These are phyloP conservation scores for Neofusicoccum kwambonambiense DNA, from an alignment of 2,329 filamentous ascomycete species.

Conservation along the genomic window DNA sequence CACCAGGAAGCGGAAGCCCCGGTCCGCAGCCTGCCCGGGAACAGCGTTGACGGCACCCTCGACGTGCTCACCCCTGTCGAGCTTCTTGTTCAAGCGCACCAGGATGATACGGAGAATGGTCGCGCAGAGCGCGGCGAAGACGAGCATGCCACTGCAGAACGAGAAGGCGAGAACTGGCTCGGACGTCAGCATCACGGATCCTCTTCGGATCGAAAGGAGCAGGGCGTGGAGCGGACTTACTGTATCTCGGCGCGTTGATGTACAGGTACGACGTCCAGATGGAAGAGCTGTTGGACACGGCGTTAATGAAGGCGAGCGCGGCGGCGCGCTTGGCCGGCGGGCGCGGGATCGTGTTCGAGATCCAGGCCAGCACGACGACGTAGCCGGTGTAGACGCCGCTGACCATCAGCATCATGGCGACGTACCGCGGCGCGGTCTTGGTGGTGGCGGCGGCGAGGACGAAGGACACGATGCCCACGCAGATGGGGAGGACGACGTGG, in stretches of 20 bases:
- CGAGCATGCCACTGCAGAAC: constrained; percentile 65
- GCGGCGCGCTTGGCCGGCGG: constrained; percentile 73
- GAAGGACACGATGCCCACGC: constrained; percentile 62
- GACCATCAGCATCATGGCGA: constrained; percentile 72
- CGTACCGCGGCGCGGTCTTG: constrained; percentile 60
- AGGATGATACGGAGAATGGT: constrained; percentile 63
- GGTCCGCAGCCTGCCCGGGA: constrained; percentile 56
- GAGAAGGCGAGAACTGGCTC: constrained; percentile 57
- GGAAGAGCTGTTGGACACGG: constrained; percentile 64
- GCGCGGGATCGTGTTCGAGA: constrained; percentile 70
- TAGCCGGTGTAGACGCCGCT: constrained; percentile 58
- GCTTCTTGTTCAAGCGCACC: constrained; percentile 64
- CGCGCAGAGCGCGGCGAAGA: constrained; percentile 62
- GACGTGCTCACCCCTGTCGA: constrained; percentile 62
- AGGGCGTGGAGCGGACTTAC: background rate
- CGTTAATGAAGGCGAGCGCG: constrained; percentile 74
- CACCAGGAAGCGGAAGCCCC: constrained; percentile 67
- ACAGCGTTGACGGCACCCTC: constrained; percentile 55
- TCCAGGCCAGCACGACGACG: constrained; percentile 71
- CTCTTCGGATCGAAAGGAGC: no score
- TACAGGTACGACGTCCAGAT: constrained; percentile 74
- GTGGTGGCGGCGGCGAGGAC: constrained; percentile 67
- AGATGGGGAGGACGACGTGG: constrained; percentile 64
- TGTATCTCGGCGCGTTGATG: constrained; percentile 38
- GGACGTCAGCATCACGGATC: background rate